Evolutionary conservation across 495 filamentous ascomycete genomes (phyloP), one percentile per base, ranked within the genome.

Genomic region (Hypoxylon crocopeplum): DNA sequence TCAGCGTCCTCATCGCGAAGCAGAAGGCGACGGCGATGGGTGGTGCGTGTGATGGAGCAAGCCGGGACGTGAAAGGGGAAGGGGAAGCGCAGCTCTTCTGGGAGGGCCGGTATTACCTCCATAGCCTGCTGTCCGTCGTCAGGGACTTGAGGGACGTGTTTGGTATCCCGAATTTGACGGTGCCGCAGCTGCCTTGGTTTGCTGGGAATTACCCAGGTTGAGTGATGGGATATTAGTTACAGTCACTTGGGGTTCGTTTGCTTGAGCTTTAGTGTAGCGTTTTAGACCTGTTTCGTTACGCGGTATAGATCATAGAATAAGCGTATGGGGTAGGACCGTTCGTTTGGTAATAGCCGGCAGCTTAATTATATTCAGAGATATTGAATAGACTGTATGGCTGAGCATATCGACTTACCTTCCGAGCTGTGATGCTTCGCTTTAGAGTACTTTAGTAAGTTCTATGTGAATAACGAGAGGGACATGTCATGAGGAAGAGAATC

Each of bases 101-200:
- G 62, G 39, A 37, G 25, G 62, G 33, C 38, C 62, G 62, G 27
- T 61, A 52, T 13, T 60, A 56, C 17, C 56, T 66, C 7, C 36
- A 51, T 22, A 32, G 38, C 10, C 45, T 66, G 22, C 48, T 66
- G 15, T 36, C 15, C 0, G 37, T 61, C n/a, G 62, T 57, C 15
- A 38, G 13, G 13, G 38, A 52, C 4, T 45, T 66, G 49, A 61
- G 36, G 34, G 34, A 52, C 3, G 42, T 24, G 40, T 66, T 66
- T 20, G 37, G 47, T 7, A 34, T 66, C 17, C 20, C 25, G 16
- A 48, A 56, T 20, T 38, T 66, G 38, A 24, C 13, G 1, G 39
- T 59, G 10, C 61, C 54, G 10, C 29, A 38, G 10, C 41, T 59
- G 2, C 17, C 33, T 17, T 41, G 44, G 49, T 36, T 55, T 7